phyloP scores from a whole-genome alignment of 2,329 filamentous ascomycete species.

The Fusarium sublunatum region DNA sequence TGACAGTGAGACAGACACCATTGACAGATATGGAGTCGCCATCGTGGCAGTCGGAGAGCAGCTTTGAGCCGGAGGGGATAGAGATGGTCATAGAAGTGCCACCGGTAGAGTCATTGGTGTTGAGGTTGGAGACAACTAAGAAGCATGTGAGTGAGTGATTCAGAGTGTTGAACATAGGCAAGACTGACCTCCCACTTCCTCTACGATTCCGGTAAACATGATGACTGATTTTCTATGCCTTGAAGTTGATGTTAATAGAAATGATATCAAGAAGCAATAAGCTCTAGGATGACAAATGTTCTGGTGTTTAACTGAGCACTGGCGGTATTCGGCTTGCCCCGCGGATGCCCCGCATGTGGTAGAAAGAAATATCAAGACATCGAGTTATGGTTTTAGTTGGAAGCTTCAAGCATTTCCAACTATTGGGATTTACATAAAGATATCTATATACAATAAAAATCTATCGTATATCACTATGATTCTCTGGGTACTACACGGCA shows the following conservation, averaged over 20 bases:
- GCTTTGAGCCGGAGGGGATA: constrained; percentile 71
- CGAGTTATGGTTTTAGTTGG: not conserved
- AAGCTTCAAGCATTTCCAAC: no score
- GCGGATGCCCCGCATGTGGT: constrained; percentile 42
- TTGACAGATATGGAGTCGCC: constrained; percentile 97
- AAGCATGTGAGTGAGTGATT: constrained; percentile 47
- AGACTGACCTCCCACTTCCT: constrained; percentile 87
- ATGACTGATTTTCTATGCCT: constrained; percentile 25
- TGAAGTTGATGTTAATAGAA: not conserved
- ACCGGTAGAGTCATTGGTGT: constrained; percentile 82
- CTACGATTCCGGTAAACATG: constrained; percentile 97
- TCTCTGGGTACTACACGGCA: no score
- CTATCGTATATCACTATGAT: no score
- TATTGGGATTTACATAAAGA: no score
- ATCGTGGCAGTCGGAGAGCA: constrained; percentile 84
- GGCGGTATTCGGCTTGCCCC: constrained; percentile 35
- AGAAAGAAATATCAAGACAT: constrained; percentile 22
- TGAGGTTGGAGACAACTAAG: constrained; percentile 85
- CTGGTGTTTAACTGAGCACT: constrained; percentile 16
- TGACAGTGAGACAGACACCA: constrained; percentile 95
- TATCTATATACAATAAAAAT: no score
- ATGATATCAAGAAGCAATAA: not conserved
- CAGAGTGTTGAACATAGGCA: not conserved
- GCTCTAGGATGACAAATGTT: constrained; percentile 42
- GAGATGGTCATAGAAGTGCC: constrained; percentile 92